Percentiles rank a stretch among this genome's conserved stretches.
phyloP scores from a whole-genome alignment of 768 basidiomycete species.

The Russula sp. region DNA sequence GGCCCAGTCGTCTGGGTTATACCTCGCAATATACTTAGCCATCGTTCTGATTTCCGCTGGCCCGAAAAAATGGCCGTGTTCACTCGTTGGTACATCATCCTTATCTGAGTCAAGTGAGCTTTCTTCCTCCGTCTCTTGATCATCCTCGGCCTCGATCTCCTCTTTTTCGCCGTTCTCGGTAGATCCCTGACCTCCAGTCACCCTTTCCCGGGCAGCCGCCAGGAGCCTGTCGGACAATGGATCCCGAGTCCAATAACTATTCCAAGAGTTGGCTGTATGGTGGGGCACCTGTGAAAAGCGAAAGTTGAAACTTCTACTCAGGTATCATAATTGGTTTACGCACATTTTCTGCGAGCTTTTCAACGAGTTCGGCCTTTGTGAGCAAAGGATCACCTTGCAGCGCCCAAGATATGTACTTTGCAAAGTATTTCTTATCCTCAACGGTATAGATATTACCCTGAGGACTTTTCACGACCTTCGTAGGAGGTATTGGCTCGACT shows the following conservation, averaged over 20 bases:
- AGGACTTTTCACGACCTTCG: conserved; percentile 41
- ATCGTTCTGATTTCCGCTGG: conserved; percentile 61
- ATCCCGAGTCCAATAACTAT: conserved; percentile 18
- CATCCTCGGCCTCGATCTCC: conserved; percentile 40
- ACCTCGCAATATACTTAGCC: conserved; percentile 53
- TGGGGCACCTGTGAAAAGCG: conserved; percentile 26
- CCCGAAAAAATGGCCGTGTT: conserved; percentile 47
- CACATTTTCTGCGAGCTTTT: conserved; percentile 56
- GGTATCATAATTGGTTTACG: conserved; percentile 17
- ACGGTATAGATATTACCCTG: conserved; percentile 62
- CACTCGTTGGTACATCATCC: conserved; percentile 49
- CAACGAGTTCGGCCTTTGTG: conserved; percentile 53
- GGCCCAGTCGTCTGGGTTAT: conserved; percentile 44
- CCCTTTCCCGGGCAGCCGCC: conserved; percentile 2
- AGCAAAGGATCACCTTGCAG: conserved; percentile 52
- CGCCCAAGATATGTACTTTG: conserved; percentile 63
- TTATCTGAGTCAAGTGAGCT: conserved; percentile 35
- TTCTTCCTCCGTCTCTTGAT: conserved; percentile 32
- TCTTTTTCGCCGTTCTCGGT: conserved; percentile 26
- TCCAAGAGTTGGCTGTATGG: conserved; percentile 25
- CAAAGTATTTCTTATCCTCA: conserved; percentile 64
- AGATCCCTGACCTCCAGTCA: not conserved
- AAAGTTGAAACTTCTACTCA: not conserved
- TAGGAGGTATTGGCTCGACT: conserved; percentile 68
- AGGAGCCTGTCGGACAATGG: conserved; percentile 23